Evolutionary conservation across 2,329 filamentous ascomycete species (phyloP), one percentile per base, ranked within the genome.

Genomic region (Periconia macrospinosa): DNA sequence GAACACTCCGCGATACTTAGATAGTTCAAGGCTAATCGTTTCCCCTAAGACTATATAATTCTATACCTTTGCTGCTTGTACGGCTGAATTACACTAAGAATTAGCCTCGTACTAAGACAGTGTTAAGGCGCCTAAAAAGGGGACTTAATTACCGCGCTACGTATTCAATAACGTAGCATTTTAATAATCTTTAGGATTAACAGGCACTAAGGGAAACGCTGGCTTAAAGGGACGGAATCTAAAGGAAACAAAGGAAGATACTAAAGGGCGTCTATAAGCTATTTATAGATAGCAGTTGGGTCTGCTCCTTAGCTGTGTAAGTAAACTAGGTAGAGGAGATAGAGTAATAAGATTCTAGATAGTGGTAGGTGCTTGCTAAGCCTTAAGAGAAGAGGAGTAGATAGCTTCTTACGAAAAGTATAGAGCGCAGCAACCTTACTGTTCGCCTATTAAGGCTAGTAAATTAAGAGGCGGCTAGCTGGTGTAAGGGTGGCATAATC

Each of bases 401-500:
- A 5, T 8, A 27, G 23, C 5, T 27, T 10, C 11, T 19, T 20
- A 13, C 19, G 7, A 27, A 45, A 45, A 45, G 3, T 30, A 52
- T 20, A 49, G 5, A 30, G 44, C 44, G 41, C 41, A 54, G 35
- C 46, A 41, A 46, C 41, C 20, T 50, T 18, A 47, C 45, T 30
- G 23, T 50, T 30, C 18, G 43, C 51, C 45, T n/a, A 49, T 42
- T 2, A 45, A 49, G 19, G 41, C 49, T 20, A 44, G 27, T 35
- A 37, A 47, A 48, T 17, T 47, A 30, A 45, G 49, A 57, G 41
- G 23, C 23, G 47, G 19, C 17, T 35, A 30, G 52, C 52, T 45
- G 42, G 48, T 61, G 50, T 49, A 50, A 50, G 42, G 46, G 47
- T 49, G 56, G 52, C 47, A 59, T 57, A 23, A 56, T 46, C 53